Percentiles rank a stretch among this genome's conserved stretches.
Conservation (phyloP, 2,329 filamentous ascomycete species). For the Aplosporella prunicola region DNA sequence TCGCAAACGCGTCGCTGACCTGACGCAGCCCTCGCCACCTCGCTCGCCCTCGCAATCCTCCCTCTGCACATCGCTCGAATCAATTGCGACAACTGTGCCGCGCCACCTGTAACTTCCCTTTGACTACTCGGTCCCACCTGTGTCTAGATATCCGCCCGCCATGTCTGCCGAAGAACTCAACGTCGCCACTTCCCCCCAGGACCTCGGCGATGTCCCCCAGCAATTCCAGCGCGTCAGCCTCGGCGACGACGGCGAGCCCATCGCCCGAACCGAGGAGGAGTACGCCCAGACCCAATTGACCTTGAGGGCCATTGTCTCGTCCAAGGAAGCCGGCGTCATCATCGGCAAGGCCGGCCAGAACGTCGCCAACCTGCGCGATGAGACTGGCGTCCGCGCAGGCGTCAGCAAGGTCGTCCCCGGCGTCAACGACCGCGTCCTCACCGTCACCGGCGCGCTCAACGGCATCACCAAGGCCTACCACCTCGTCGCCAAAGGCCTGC, state of each 20-base stretch:
- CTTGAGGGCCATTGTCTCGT: constrained; percentile 92
- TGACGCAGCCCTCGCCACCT: constrained; percentile 1
- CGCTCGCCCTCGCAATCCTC: not conserved
- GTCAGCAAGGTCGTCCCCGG: constrained; percentile 98
- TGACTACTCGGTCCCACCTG: constrained; percentile 7
- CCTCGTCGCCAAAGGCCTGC: constrained; percentile 79
- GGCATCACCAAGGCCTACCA: constrained; percentile 87
- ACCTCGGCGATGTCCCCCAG: constrained; percentile 31
- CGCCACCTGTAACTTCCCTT: not conserved
- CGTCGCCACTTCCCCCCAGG: constrained; percentile 22
- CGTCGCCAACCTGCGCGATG: constrained; percentile 90
- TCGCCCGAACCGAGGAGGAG: constrained; percentile 91
- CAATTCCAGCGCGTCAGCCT: constrained; percentile 33
- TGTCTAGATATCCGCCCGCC: constrained; percentile 15
- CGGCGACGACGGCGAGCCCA: constrained; percentile 58
- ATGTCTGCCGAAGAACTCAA: constrained; percentile 37
- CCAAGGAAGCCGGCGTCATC: constrained; percentile 97
- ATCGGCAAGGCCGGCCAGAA: constrained; percentile 99
- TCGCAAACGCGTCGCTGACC: constrained; percentile 8
- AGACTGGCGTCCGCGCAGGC: constrained; percentile 94
- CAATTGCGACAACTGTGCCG: too few relatives aligned
- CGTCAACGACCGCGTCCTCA: constrained; percentile 93
- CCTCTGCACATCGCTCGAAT: too few relatives aligned
- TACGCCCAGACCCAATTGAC: constrained; percentile 90
- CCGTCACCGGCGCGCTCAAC: constrained; percentile 82